phyloP scores from a whole-genome alignment of 2,329 filamentous ascomycete species.

The Cylindrodendrum hubeiense region DNA sequence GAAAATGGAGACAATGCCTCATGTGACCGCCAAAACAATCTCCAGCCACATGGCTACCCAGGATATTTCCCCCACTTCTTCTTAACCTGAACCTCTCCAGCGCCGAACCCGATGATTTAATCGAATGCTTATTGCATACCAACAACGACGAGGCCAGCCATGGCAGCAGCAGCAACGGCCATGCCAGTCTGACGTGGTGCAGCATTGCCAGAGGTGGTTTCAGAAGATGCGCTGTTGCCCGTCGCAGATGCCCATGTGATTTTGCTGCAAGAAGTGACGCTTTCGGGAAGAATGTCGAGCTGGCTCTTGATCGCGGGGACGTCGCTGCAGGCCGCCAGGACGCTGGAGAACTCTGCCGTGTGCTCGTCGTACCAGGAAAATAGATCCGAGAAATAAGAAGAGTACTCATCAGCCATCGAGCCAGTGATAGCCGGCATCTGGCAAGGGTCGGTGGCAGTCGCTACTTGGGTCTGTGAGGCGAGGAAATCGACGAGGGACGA shows the following conservation, averaged over 20 bases:
- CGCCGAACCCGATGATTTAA: no score
- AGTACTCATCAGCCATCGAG: slow-evolving; percentile 42
- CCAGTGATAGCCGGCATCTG: slow-evolving; percentile 44
- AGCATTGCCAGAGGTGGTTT: neutral
- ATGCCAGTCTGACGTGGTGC: slow-evolving; percentile 7
- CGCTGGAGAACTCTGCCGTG: slow-evolving; percentile 28
- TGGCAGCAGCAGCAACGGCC: neutral
- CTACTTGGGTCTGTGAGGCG: slow-evolving; percentile 32
- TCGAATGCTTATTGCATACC: neutral
- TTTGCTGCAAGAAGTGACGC: slow-evolving; percentile 22
- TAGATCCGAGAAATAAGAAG: slow-evolving; percentile 36
- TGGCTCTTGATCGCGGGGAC: slow-evolving; percentile 37
- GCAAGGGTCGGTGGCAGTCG: slow-evolving; percentile 39
- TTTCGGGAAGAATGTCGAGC: slow-evolving; percentile 7
- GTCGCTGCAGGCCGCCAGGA: slow-evolving; percentile 46
- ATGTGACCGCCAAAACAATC: no score
- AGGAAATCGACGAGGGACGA: slow-evolving; percentile 35
- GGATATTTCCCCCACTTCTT: neutral
- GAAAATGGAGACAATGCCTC: no score
- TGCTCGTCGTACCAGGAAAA: slow-evolving; percentile 40
- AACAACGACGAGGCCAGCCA: slow-evolving; percentile 1
- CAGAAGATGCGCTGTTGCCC: neutral
- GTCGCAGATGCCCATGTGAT: slow-evolving; percentile 29
- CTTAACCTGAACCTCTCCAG: no score
- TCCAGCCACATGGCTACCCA: no score